These are phyloP conservation scores for Fusarium nanum DNA, from an alignment of 2,329 filamentous ascomycete genomes.

Conservation along the genomic window DNA sequence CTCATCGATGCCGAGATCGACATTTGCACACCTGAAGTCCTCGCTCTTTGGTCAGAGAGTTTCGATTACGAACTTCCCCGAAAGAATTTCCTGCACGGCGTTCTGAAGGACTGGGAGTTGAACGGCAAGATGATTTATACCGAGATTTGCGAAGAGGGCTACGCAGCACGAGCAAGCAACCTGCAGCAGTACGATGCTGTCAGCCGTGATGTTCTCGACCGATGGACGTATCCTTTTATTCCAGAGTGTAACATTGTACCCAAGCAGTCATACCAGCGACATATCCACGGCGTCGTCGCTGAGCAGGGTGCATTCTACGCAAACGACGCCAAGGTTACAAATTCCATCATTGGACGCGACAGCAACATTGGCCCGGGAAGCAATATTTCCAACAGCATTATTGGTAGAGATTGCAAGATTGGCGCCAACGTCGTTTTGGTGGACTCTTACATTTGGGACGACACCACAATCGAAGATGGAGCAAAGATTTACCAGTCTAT, in stretches of 20 bases:
- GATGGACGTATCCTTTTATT: conserved; percentile 90
- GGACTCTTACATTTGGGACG: conserved; percentile 89
- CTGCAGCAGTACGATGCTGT: conserved; percentile 91
- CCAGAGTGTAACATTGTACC: conserved; percentile 88
- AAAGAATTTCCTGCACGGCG: conserved; percentile 88
- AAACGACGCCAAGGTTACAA: conserved; percentile 75
- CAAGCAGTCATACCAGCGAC: conserved; percentile 79
- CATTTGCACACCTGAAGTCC: conserved; percentile 95
- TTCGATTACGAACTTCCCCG: conserved; percentile 95
- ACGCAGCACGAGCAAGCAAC: conserved; percentile 87
- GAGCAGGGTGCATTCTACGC: conserved; percentile 82
- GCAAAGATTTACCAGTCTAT: conserved; percentile 77
- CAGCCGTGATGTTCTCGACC: conserved; percentile 83
- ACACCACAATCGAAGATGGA: conserved; percentile 80
- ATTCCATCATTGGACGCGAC: conserved; percentile 80
- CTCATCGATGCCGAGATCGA: conserved; percentile 95
- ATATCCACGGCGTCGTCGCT: conserved; percentile 77
- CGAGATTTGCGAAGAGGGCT: conserved; percentile 84
- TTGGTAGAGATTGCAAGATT: conserved; percentile 87
- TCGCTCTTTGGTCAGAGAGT: conserved; percentile 95
- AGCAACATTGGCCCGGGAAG: conserved; percentile 80
- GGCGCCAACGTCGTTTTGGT: conserved; percentile 84
- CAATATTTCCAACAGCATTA: conserved; percentile 77
- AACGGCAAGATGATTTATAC: conserved; percentile 98
- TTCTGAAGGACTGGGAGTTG: conserved; percentile 95